These are phyloP conservation scores for Ensete ventricosum DNA, from an alignment of 176 grass and related monocot genomes.

Conservation along the genomic window DNA sequence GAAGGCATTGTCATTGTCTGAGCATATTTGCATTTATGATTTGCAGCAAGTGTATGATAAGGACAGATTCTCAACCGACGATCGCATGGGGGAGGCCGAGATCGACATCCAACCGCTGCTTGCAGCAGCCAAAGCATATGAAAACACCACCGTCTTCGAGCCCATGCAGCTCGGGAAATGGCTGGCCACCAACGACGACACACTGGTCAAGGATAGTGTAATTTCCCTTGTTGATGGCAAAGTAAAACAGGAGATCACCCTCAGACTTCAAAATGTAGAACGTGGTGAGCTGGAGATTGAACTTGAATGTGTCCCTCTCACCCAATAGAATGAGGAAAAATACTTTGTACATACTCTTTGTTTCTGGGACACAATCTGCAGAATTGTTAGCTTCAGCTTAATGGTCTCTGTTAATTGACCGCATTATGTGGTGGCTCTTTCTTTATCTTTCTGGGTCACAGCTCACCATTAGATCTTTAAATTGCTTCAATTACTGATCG, in stretches of 20 bases:
- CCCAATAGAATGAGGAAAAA: slow-evolving; percentile 31
- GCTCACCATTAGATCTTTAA: background rate
- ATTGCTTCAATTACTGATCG: background rate
- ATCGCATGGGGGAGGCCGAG: slow-evolving; percentile 80
- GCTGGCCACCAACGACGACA: slow-evolving; percentile 47
- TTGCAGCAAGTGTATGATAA: slow-evolving; percentile 85
- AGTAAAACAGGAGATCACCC: slow-evolving; percentile 65
- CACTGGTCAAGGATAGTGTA: slow-evolving; percentile 48
- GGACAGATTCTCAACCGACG: slow-evolving; percentile 79
- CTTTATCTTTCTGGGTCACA: background rate
- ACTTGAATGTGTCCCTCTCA: slow-evolving; percentile 88
- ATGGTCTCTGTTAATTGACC: background rate
- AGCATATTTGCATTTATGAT: slow-evolving; percentile 27
- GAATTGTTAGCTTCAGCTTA: background rate
- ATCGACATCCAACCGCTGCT: slow-evolving; percentile 79
- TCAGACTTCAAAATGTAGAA: slow-evolving; percentile 88
- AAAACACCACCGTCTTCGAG: slow-evolving; percentile 39
- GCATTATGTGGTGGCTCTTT: background rate
- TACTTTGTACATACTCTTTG: background rate
- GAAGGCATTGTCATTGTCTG: background rate
- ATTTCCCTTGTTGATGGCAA: slow-evolving; percentile 51
- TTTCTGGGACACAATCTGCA: background rate
- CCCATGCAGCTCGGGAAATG: slow-evolving; percentile 51
- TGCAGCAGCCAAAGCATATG: slow-evolving; percentile 60
- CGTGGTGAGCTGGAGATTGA: slow-evolving; percentile 76